Base-by-base conservation (phyloP, 2,329 filamentous ascomycete genomes). In the Monilinia fructicola region DNA sequence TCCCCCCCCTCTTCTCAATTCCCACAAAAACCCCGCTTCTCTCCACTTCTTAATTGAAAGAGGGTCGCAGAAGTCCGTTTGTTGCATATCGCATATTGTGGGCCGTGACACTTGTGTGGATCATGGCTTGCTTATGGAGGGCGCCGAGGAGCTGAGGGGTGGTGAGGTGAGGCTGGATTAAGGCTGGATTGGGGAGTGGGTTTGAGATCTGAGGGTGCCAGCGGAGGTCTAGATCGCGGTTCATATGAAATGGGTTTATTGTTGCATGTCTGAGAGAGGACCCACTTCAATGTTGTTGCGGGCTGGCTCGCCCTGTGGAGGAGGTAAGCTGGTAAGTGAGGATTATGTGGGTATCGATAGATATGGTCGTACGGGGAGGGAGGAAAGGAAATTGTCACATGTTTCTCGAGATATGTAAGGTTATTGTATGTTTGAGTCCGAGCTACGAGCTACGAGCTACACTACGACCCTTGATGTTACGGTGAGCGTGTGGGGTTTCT, bases 31-130 rank as follows among this genome's bases (percentile, higher is more conserved):
- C 28, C 46, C 54, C 54, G n/a, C 38, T 58, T 44, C 38, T 58
- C 38, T 58, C 56, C 56, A 60, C 56, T 60, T 60, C 28, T 6
- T 18, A 21, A 12, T 38, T 44, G 28, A 50, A 60, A 60, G 9
- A 40, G 56, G 44, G 23, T 48, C 28, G 28, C 18, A 38, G 56
- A 50, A 4, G 7, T 35, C 11, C 18, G 5, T 60, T 60, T 60
- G 56, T 60, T 60, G 56, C 56, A 60, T 46, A 35, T 60, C 56
- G 44, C 10, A 48, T 38, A 26, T 50, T 60, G 56, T 60, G 56
- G 56, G 56, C 56, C 56, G 56, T 60, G 56, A 60, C 56, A 60
- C 56, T 38, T 50, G 44, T 23, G 56, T 38, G 31, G 26, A 23
- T 50, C 18, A 60, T 38, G 56, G 42, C 56, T 50, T 59, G 21